phyloP scores from a whole-genome alignment of 495 filamentous ascomycete genomes.

The Xanthoparmelia taractica region DNA sequence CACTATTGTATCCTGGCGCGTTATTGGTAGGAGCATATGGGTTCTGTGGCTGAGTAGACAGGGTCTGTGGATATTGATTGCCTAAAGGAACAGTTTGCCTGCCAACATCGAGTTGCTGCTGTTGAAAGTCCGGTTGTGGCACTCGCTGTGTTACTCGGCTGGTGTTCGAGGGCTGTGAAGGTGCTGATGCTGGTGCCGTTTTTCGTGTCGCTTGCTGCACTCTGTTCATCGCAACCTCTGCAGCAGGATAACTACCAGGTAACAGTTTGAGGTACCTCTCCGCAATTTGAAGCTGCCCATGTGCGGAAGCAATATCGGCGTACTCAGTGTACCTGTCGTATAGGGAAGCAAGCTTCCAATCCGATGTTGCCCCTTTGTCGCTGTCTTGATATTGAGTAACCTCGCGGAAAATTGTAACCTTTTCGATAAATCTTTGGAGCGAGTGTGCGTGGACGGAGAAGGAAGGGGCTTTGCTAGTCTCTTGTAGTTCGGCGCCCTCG shows the following conservation, averaged over 20 bases:
- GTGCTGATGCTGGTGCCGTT: constrained; percentile 37
- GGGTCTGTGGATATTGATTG: constrained; percentile 32
- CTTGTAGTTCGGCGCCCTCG: constrained; percentile 65
- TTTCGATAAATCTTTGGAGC: constrained; percentile 91
- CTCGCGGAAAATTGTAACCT: constrained; percentile 93
- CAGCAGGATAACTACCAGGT: constrained; percentile 76
- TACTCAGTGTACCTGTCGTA: constrained; percentile 98
- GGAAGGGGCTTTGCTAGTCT: constrained; percentile 58
- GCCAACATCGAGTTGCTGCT: constrained; percentile 33
- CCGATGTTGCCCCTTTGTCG: constrained; percentile 58
- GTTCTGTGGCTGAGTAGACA: constrained; percentile 42
- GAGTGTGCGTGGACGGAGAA: constrained; percentile 89
- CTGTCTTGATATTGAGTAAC: constrained; percentile 84
- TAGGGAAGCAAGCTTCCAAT: constrained; percentile 81
- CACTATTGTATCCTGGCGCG: constrained; percentile 32
- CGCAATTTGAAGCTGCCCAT: constrained; percentile 78
- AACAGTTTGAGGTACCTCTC: constrained; percentile 89
- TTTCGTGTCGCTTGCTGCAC: constrained; percentile 81
- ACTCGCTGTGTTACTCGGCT: constrained; percentile 26
- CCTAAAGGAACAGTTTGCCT: constrained; percentile 33
- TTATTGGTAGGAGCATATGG: constrained; percentile 48
- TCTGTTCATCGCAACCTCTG: constrained; percentile 77
- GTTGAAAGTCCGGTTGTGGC: constrained; percentile 12
- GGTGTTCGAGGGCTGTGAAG: constrained; percentile 30
- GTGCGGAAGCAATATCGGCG: constrained; percentile 85